phyloP scores from a whole-genome alignment of 352 stramenopile species.

The Globisporangium uncinulatum region DNA sequence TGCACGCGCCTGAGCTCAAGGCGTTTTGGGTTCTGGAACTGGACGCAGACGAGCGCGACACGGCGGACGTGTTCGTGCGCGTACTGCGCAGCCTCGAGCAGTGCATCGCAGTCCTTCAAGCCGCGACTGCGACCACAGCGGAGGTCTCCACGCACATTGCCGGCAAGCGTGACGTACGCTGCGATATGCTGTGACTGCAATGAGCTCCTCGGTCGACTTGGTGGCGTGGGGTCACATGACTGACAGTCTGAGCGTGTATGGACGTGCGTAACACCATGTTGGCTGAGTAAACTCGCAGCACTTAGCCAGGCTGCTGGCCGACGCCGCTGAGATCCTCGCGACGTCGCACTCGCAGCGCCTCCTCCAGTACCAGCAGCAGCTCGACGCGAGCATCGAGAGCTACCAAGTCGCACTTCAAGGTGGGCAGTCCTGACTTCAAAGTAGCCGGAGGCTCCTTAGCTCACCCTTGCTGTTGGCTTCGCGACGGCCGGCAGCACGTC shows the following conservation, averaged over 20 bases:
- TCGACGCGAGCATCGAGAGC: slow-evolving; percentile 22
- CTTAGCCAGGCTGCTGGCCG: slow-evolving; percentile 26
- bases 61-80: slow-evolving; percentile 5
- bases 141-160: slow-evolving; percentile 12
- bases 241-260: not conserved
- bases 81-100: slow-evolving; percentile 9
- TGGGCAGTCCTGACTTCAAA: not conserved
- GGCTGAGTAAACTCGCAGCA: slow-evolving; percentile 11
- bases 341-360: slow-evolving; percentile 29
- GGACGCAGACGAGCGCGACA: slow-evolving; percentile 8
- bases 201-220: too few relatives aligned
- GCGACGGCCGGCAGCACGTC: slow-evolving; percentile 19
- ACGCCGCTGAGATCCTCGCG: slow-evolving; percentile 29
- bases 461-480: not conserved
- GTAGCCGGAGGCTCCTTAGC: not conserved
- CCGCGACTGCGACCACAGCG: slow-evolving; percentile 5
- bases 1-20: slow-evolving; percentile 10
- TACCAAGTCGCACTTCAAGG: slow-evolving; percentile 29
- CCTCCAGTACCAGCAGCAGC: slow-evolving; percentile 20
- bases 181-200: too few relatives aligned
- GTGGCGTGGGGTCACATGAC: too few relatives aligned
- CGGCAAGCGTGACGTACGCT: slow-evolving; percentile 16
- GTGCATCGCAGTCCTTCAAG: not conserved
- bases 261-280: not conserved
- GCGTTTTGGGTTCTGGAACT: slow-evolving; percentile 14